Conservation (phyloP, 1,139 yeast species). For the Magnusiomyces tetraspermus region DNA sequence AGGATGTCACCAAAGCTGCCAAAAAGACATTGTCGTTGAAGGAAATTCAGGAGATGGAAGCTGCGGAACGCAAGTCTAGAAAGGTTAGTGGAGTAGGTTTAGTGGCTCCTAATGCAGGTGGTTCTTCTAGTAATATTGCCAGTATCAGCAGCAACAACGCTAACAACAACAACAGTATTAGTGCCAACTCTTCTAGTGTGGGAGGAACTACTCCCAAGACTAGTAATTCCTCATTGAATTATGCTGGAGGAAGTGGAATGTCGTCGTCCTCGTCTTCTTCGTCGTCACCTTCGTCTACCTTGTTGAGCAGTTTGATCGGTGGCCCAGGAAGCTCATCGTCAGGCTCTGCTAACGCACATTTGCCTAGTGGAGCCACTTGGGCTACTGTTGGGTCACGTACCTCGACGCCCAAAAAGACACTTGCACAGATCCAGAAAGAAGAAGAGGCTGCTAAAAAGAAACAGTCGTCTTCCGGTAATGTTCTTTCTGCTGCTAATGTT, state of each 20-base stretch:
- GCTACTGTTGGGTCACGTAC: conserved; percentile 31
- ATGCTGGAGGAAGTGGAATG: too few species aligned
- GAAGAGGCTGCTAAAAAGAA: conserved; percentile 32
- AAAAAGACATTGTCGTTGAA: conserved; percentile 46
- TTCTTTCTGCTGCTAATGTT: not conserved
- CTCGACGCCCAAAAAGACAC: conserved; percentile 34
- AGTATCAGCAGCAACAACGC: too few species aligned
- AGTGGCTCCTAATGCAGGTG: conserved; percentile 17
- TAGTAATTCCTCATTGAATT: too few species aligned
- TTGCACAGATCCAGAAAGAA: conserved; percentile 43
- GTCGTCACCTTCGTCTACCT: too few species aligned
- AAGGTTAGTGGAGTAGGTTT: conserved; percentile 27
- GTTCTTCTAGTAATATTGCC: too few species aligned
- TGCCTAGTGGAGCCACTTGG: conserved; percentile 51
- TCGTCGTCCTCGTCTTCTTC: too few species aligned
- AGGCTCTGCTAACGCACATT: conserved; percentile 24
- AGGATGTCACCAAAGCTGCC: conserved; percentile 29
- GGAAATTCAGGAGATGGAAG: conserved; percentile 64
- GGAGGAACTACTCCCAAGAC: not conserved
- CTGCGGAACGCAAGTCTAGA: conserved; percentile 34
- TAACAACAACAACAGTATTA: too few species aligned
- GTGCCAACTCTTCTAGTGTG: too few species aligned
- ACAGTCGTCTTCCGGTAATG: not conserved
- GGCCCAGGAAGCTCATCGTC: too few species aligned
- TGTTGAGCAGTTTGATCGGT: too few species aligned